Evolutionary conservation across 2,329 filamentous ascomycete genomes (phyloP).

Genomic region (Sporothrix protearum): DNA sequence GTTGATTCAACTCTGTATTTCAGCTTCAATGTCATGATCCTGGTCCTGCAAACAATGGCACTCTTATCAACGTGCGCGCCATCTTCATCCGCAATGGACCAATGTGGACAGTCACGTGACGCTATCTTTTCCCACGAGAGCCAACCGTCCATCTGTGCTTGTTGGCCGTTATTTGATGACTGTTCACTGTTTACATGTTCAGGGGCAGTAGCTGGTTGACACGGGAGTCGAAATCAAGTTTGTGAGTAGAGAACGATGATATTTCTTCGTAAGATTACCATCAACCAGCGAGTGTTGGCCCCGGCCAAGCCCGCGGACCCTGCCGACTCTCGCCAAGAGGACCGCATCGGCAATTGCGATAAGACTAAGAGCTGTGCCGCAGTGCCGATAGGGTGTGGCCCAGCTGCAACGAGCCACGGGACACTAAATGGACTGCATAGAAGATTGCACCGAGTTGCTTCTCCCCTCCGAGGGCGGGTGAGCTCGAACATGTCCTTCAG

Average conservation of each 20-base stretch:
- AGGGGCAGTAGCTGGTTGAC: background rate
- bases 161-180: background rate
- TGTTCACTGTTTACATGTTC: background rate
- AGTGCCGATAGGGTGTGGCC: background rate
- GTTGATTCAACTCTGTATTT: no score
- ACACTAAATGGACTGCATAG: background rate
- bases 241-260: background rate
- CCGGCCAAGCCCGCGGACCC: background rate
- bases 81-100: background rate
- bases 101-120: background rate
- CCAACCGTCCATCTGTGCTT: background rate
- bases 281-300: background rate
- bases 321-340: conserved; percentile 8
- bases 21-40: background rate
- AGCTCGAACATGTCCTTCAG: no score
- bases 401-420: background rate
- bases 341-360: conserved; percentile 1
- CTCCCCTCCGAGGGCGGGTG: no score
- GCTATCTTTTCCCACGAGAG: background rate
- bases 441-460: background rate
- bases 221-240: background rate
- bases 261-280: background rate
- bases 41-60: background rate
- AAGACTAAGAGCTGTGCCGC: background rate
- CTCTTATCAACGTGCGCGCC: background rate